Conservation (phyloP, 139 green algal genomes). For the Ettlia oleoabundans region DNA sequence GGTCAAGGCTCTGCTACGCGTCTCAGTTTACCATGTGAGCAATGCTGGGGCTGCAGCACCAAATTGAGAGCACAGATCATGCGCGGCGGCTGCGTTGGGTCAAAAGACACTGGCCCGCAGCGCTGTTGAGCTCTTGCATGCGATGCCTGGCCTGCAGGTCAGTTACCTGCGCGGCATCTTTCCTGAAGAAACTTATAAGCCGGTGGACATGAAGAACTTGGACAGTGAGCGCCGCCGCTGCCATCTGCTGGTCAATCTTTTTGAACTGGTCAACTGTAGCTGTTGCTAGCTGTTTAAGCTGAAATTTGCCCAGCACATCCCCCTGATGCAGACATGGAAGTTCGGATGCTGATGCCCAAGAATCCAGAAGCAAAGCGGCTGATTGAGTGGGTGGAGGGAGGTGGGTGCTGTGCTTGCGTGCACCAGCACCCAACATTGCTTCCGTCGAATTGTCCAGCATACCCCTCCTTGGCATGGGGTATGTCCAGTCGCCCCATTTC, state of each 20-base stretch:
- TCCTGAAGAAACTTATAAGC: constrained; percentile 64
- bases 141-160: constrained; percentile 58
- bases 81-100: neutral
- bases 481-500: no score
- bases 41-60: neutral
- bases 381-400: constrained; percentile 72
- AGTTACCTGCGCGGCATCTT: constrained; percentile 75
- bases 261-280: neutral
- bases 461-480: no score
- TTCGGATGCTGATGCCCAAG: constrained; percentile 63
- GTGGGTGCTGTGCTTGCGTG: neutral
- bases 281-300: no score
- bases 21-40: constrained; percentile 19
- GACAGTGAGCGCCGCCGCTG: constrained; percentile 52
- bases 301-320: neutral
- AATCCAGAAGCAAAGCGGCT: constrained; percentile 61
- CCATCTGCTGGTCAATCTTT: neutral
- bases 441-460: neutral
- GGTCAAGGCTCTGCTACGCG: constrained; percentile 10
- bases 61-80: neutral
- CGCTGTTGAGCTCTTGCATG: neutral
- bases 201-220: constrained; percentile 65
- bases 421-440: neutral
- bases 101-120: neutral
- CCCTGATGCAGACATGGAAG: constrained; percentile 66